Base-by-base conservation (phyloP, 495 filamentous ascomycete species). In the Penicillium riverlandense region DNA sequence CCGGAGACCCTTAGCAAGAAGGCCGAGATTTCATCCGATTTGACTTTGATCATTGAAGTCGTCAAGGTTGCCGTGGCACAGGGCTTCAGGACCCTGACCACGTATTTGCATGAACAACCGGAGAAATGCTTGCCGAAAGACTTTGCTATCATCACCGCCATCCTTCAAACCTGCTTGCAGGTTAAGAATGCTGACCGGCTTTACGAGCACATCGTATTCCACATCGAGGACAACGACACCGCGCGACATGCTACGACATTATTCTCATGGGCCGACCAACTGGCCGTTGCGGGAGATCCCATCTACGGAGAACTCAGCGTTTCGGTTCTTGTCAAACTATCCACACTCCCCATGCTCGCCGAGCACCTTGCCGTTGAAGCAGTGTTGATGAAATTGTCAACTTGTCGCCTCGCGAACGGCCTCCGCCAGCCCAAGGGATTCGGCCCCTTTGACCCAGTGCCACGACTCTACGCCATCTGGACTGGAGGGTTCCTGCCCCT, bases 211-310 rank as follows among this genome's bases (percentile, higher is more conserved):
- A 77, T 90, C 48, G 74, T 82, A 37, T 77, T 77, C 33, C 75
- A 85, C 56, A 78, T 92, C 43, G 59, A 74, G 10, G 72, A 81
- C 31, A 72, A 76, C 42, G 70, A 74, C 43, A 81, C 83, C 3
- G 75, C 82, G n/a, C 83, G 90, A 48, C 83, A 86, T 40, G 90
- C 89, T 0, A 83, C 83, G 11, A 87, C 86, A 10, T 74, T 99
- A 39, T 96, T 94, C 62, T 95, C 88, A 6, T 99, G 94, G 94
- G 80, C 92, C 11, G 88, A 97, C 61, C 80, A 82, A 48, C 74
- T 78, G 11, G 67, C 76, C 5, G 71, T 79, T 32, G 77, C 81
- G 40, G 80, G 83, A 28, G 91, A 98, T 50, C 94, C 92, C n/a
- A 70, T 99, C 36, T 96, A 96, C 66, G 94, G 88, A 49, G 89